Evolutionary conservation across 768 basidiomycete genomes (phyloP).

Genomic region (Cytidiella melzeri): DNA sequence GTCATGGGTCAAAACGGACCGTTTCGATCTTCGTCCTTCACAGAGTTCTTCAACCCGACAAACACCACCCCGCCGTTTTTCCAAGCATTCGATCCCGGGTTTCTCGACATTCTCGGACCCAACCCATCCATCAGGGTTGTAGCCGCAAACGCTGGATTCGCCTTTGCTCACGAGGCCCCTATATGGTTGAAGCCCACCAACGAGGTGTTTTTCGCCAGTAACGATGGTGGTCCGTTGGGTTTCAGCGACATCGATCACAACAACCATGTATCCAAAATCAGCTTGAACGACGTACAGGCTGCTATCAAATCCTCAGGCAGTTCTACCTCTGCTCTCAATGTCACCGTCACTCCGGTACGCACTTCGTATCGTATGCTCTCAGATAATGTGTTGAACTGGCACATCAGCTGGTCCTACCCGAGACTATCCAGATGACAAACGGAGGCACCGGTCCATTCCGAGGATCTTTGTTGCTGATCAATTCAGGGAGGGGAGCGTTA

Average conservation of each 20-base stretch:
- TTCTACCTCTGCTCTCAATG: slow-evolving; percentile 34
- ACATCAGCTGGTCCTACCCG: slow-evolving; percentile 48
- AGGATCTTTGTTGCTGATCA: slow-evolving; percentile 53
- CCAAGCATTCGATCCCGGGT: slow-evolving; percentile 47
- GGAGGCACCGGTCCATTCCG: slow-evolving; percentile 61
- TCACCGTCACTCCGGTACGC: slow-evolving; percentile 39
- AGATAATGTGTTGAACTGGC: not conserved
- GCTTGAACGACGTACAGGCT: slow-evolving; percentile 45
- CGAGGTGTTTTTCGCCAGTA: slow-evolving; percentile 68
- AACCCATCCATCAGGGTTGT: slow-evolving; percentile 54
- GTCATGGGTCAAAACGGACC: slow-evolving; percentile 42
- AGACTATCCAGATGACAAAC: slow-evolving; percentile 63
- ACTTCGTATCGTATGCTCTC: slow-evolving; percentile 1
- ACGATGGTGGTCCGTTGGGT: slow-evolving; percentile 59
- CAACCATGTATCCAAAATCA: slow-evolving; percentile 58
- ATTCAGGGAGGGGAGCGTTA: slow-evolving; percentile 55
- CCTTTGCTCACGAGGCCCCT: slow-evolving; percentile 77
- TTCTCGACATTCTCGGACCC: slow-evolving; percentile 52
- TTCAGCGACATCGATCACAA: slow-evolving; percentile 59
- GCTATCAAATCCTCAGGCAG: slow-evolving; percentile 31
- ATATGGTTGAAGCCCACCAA: slow-evolving; percentile 63
- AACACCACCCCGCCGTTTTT: slow-evolving; percentile 54
- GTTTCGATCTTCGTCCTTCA: slow-evolving; percentile 27
- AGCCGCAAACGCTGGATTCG: slow-evolving; percentile 53
- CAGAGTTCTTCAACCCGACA: slow-evolving; percentile 53